Evolutionary conservation across 2,329 filamentous ascomycete genomes (phyloP).

Genomic region (Diaporthe vexans): DNA sequence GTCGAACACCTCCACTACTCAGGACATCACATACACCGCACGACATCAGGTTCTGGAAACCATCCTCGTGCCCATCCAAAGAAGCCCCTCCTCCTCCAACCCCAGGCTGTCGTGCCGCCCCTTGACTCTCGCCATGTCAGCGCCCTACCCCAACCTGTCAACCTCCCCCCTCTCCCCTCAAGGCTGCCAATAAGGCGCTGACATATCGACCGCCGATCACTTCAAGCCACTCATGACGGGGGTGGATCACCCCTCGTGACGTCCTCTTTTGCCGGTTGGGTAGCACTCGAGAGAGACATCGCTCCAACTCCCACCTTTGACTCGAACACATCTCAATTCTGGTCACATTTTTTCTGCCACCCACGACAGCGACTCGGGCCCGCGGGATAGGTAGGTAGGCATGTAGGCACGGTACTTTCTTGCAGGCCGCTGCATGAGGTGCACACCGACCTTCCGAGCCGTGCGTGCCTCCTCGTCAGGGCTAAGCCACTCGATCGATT

Average conservation of each 20-base stretch:
- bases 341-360: conserved; percentile 30
- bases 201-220: conserved; percentile 25
- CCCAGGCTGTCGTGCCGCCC: conserved; percentile 1
- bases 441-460: conserved; percentile 8
- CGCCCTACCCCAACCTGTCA: conserved; percentile 22
- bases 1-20: conserved; percentile 20
- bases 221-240: conserved; percentile 27
- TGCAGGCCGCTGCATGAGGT: background rate
- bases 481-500: conserved; percentile 9
- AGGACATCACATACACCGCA: background rate
- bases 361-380: conserved; percentile 5
- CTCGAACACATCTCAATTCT: conserved; percentile 8
- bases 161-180: background rate
- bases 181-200: conserved; percentile 23
- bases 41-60: background rate
- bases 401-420: background rate
- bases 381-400: too few species aligned
- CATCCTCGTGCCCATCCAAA: conserved; percentile 3
- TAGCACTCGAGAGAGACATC: conserved; percentile 25
- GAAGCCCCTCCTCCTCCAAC: background rate
- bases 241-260: conserved; percentile 29
- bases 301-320: background rate
- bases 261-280: conserved; percentile 17
- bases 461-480: background rate
- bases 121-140: conserved; percentile 22